These are phyloP conservation scores for Panaeolus cyanescens DNA, from an alignment of 768 basidiomycete species.

Conservation along the genomic window DNA sequence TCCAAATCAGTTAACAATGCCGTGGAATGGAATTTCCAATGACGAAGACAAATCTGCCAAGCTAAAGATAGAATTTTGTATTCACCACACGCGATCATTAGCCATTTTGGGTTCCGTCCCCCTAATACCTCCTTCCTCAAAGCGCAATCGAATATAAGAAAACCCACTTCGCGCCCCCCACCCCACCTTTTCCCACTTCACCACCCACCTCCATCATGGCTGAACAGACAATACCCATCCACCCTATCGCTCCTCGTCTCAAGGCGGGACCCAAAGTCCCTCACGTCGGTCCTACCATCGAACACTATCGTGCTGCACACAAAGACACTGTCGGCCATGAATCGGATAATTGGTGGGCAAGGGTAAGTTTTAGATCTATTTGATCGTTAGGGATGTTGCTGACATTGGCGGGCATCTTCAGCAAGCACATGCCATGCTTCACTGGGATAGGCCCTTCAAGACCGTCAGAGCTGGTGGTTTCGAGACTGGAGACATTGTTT, in stretches of 20 bases:
- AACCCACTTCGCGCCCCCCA: slow-evolving; percentile 11
- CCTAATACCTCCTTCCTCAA: slow-evolving; percentile 16
- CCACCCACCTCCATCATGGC: slow-evolving; percentile 35
- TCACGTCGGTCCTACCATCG: slow-evolving; percentile 77
- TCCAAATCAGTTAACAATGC: neutral
- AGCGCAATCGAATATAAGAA: slow-evolving; percentile 14
- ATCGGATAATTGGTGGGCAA: slow-evolving; percentile 88
- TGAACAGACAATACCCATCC: slow-evolving; percentile 42
- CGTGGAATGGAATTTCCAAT: slow-evolving; percentile 1
- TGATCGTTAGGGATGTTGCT: neutral
- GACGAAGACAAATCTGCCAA: slow-evolving; percentile 13
- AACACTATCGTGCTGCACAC: slow-evolving; percentile 74
- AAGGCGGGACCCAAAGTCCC: slow-evolving; percentile 62
- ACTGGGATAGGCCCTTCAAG: slow-evolving; percentile 90
- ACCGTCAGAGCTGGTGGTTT: slow-evolving; percentile 86
- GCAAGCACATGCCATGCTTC: slow-evolving; percentile 73
- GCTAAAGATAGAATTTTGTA: slow-evolving; percentile 17
- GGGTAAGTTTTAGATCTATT: slow-evolving; percentile 43
- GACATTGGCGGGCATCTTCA: slow-evolving; percentile 23
- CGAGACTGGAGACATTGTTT: slow-evolving; percentile 82
- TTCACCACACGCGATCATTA: slow-evolving; percentile 18
- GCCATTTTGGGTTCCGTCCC: slow-evolving; percentile 18
- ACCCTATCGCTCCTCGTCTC: slow-evolving; percentile 80
- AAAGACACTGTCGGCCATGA: slow-evolving; percentile 71
- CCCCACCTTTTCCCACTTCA: slow-evolving; percentile 14